A percentile compares a stretch with the other conserved stretches of the same genome.
Conservation (phyloP, 345 rosid genomes). For the Lumnitzera racemosa region DNA sequence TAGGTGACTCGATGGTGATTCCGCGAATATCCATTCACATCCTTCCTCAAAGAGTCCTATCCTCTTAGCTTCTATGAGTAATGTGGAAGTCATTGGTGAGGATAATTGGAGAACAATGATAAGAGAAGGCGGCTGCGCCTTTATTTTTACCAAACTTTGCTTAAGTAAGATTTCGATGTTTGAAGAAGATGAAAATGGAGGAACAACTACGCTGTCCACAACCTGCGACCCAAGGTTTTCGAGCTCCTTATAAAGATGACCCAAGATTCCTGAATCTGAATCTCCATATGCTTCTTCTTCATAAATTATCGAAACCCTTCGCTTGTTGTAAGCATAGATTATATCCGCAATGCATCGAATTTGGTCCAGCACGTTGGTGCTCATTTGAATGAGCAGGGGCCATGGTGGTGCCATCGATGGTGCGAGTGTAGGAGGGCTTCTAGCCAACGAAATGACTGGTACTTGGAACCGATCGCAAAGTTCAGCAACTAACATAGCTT, state of each 20-base stretch:
- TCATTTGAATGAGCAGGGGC: conserved; percentile 36
- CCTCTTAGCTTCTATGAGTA: conserved; percentile 33
- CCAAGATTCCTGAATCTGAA: conserved; percentile 17
- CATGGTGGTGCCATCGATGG: conserved; percentile 13
- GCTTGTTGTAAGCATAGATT: conserved; percentile 25
- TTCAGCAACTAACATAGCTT: conserved; percentile 32
- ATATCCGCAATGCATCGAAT: conserved; percentile 35
- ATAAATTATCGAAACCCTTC: conserved; percentile 24
- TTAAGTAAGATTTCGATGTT: conserved; percentile 13
- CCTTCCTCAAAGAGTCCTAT: conserved; percentile 29
- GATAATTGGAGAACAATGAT: conserved; percentile 42
- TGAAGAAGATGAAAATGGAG: conserved; percentile 19
- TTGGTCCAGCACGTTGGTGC: conserved; percentile 15
- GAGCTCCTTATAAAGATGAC: conserved; percentile 25
- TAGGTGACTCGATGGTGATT: conserved; percentile 18
- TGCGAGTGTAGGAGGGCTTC: conserved; percentile 11
- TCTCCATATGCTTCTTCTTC: conserved; percentile 29
- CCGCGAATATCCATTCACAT: conserved; percentile 38
- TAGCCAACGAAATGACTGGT: conserved; percentile 35
- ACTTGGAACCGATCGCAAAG: conserved; percentile 23
- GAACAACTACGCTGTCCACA: conserved; percentile 31
- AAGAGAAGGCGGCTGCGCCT: conserved; percentile 22
- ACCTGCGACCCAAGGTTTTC: conserved; percentile 24
- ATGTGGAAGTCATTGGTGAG: conserved; percentile 17
- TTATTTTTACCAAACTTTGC: conserved; percentile 21